A percentile compares a stretch with the other conserved stretches of the same genome.
Conservation (phyloP, 2,329 filamentous ascomycete species). For the Diplodia sapinea region DNA sequence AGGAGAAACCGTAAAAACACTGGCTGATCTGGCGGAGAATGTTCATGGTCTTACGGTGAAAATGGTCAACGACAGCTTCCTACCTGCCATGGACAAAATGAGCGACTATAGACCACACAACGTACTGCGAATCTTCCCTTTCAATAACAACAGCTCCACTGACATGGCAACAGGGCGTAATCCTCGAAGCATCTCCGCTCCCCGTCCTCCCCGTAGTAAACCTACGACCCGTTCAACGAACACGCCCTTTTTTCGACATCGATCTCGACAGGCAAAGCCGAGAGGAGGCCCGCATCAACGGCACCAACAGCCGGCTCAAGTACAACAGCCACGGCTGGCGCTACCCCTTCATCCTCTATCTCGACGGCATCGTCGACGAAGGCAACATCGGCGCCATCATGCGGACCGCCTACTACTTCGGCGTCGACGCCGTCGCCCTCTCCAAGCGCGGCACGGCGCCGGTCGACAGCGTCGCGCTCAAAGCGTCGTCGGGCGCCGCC, state of each 20-base stretch:
- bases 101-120: slow-evolving; percentile 85
- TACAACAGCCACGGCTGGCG: slow-evolving; percentile 53
- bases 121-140: slow-evolving; percentile 37
- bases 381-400: slow-evolving; percentile 91
- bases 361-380: slow-evolving; percentile 78
- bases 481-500: slow-evolving; percentile 85
- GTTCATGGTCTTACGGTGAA: slow-evolving; percentile 51
- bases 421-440: slow-evolving; percentile 80
- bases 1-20: neutral
- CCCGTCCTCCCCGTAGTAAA: slow-evolving; percentile 52
- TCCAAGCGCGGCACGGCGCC: slow-evolving; percentile 73
- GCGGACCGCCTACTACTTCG: slow-evolving; percentile 88
- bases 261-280: slow-evolving; percentile 68
- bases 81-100: slow-evolving; percentile 81
- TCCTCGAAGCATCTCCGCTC: slow-evolving; percentile 85
- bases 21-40: slow-evolving; percentile 34
- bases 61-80: slow-evolving; percentile 65
- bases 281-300: slow-evolving; percentile 78
- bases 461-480: slow-evolving; percentile 78
- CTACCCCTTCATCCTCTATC: slow-evolving; percentile 73
- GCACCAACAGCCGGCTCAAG: slow-evolving; percentile 60
- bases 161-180: slow-evolving; percentile 62
- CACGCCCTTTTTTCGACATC: slow-evolving; percentile 37
- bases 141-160: slow-evolving; percentile 20
- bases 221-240: neutral